Base-by-base conservation (phyloP, 495 filamentous ascomycete species). In the Baudoinia panamericana region DNA sequence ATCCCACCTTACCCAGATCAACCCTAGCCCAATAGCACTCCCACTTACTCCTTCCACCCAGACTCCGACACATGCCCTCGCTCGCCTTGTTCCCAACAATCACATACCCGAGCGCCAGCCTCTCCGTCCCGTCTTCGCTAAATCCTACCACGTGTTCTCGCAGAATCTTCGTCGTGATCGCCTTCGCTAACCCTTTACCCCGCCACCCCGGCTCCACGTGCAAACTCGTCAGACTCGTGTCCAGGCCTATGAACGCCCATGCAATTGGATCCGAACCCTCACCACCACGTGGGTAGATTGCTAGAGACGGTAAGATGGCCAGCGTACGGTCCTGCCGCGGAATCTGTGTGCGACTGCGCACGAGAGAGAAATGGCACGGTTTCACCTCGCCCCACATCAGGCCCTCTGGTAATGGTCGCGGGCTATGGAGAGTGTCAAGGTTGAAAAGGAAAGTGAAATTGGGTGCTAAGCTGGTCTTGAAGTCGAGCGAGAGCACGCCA, bases 241-340 rank as follows among this genome's bases (percentile, higher is more conserved):
- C 60, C 17, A 55, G 45, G 1, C 60, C 59, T 2, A 60, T 30
- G 37, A 63, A 63, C 12, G 53, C 50, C 60, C 60, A 63, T 26
- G 59, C 55, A 22, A 62, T 48, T 8, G 47, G 45, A 6, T 24
- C 29, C 2, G 19, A 17, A 13, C 5, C 18, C 4, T 25, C 7
- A 25, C 32, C 21, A 11, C 13, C 36, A 6, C n/a, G 24, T 24
- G n/a, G 24, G 23, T 24, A 52, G 38, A 52, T 41, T 5, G 46
- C 50, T 5, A 53, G 23, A 19, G 16, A 31, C 6, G 48, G 52
- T 29, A 52, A 29, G 4, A 38, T 24, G 3, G 38, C 37, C 39
- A 55, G 12, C 27, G 52, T 55, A 2, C 39, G 37, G 11, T 48
- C 48, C 24, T 48, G 43, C 17, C 52, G 28, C 21, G 48, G 48